Evolutionary conservation across 2,329 filamentous ascomycete species (phyloP).

Genomic region (Neofusicoccum parvum): DNA sequence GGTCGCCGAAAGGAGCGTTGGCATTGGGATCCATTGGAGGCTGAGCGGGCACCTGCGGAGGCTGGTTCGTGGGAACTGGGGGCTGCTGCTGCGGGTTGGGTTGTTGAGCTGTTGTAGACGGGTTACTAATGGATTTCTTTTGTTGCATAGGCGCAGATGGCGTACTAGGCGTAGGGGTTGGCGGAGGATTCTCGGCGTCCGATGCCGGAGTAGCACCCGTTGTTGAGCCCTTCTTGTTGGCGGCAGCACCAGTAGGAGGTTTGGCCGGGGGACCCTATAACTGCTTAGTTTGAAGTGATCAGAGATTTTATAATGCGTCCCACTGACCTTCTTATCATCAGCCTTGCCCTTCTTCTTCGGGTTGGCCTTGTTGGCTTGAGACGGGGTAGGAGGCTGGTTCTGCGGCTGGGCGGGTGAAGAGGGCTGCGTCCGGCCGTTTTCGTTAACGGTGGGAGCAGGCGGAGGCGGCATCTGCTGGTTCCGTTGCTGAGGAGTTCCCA

Average conservation of each 20-base stretch:
- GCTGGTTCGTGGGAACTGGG: slow-evolving; percentile 25
- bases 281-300: neutral
- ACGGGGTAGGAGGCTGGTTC: slow-evolving; percentile 68
- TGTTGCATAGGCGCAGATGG: slow-evolving; percentile 50
- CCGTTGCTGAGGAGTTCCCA: slow-evolving; percentile 73
- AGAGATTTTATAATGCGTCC: neutral
- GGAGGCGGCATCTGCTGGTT: slow-evolving; percentile 58
- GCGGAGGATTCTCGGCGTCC: slow-evolving; percentile 42
- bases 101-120: slow-evolving; percentile 37
- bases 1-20: slow-evolving; percentile 42
- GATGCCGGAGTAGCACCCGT: slow-evolving; percentile 45
- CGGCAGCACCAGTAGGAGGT: slow-evolving; percentile 34
- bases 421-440: slow-evolving; percentile 45
- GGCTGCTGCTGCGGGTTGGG: slow-evolving; percentile 36
- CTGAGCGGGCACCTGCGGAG: slow-evolving; percentile 19
- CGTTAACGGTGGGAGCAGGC: slow-evolving; percentile 47
- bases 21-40: slow-evolving; percentile 38
- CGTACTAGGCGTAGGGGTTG: slow-evolving; percentile 52
- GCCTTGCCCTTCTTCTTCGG: slow-evolving; percentile 69
- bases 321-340: slow-evolving; percentile 71
- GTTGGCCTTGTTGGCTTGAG: slow-evolving; percentile 70
- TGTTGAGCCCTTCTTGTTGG: slow-evolving; percentile 43
- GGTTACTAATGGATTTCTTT: slow-evolving; percentile 38
- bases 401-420: slow-evolving; percentile 51
- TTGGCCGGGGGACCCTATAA: slow-evolving; percentile 9